These are phyloP conservation scores for Exsudoporus floridanus DNA, from an alignment of 1,284 basidiomycete species.

Conservation along the genomic window DNA sequence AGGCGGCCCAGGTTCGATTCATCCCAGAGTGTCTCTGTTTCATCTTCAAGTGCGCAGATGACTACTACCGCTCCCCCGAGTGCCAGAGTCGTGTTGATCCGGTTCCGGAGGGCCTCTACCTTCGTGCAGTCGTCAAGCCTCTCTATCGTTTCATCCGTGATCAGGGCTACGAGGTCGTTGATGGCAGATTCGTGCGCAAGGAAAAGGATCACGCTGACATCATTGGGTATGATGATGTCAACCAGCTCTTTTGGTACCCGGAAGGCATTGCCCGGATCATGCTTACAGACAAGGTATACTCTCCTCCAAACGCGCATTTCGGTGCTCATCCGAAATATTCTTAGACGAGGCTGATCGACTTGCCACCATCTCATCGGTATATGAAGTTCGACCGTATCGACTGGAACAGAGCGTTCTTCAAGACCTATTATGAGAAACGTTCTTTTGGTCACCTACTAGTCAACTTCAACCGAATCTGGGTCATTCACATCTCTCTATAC, in stretches of 20 bases:
- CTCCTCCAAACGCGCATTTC: neutral
- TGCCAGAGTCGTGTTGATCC: slow-evolving; percentile 94
- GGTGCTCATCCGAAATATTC: slow-evolving; percentile 1
- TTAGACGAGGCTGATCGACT: slow-evolving; percentile 84
- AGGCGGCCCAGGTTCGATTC: slow-evolving; percentile 98
- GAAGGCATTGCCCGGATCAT: slow-evolving; percentile 95
- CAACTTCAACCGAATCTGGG: slow-evolving; percentile 98
- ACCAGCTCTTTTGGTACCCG: slow-evolving; percentile 99
- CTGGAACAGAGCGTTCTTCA: slow-evolving; percentile 94
- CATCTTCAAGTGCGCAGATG: slow-evolving; percentile 99
- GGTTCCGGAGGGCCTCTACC: slow-evolving; percentile 93
- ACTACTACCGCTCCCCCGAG: slow-evolving; percentile 99
- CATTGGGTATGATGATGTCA: slow-evolving; percentile 99
- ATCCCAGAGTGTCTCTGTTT: slow-evolving; percentile 97
- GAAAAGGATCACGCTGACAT: slow-evolving; percentile 94
- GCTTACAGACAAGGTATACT: slow-evolving; percentile 78
- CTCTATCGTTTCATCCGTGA: slow-evolving; percentile 98
- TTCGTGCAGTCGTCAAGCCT: slow-evolving; percentile 90
- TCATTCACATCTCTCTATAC: slow-evolving; percentile 88
- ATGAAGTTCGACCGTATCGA: slow-evolving; percentile 95
- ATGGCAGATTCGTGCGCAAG: slow-evolving; percentile 91
- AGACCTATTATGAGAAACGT: slow-evolving; percentile 95
- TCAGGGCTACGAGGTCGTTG: slow-evolving; percentile 96
- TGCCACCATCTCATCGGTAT: slow-evolving; percentile 86
- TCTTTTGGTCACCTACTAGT: slow-evolving; percentile 92